These are phyloP conservation scores for Lipomyces orientalis DNA, from an alignment of 805 yeast species.

Conservation along the genomic window DNA sequence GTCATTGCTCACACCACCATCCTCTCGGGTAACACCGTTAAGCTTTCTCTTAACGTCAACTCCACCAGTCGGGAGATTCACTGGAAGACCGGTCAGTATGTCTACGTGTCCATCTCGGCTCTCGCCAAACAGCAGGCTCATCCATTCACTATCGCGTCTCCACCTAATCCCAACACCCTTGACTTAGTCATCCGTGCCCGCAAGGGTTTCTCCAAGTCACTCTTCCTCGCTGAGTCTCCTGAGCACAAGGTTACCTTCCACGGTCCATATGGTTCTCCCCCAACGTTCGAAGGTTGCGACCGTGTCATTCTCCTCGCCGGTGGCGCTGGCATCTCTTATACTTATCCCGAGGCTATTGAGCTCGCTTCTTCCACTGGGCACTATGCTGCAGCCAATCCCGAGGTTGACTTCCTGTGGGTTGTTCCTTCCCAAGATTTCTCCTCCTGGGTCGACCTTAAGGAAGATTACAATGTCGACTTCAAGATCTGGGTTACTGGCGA, in stretches of 20 bases:
- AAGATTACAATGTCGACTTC: conserved; percentile 39
- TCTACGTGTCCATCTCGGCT: conserved; percentile 29
- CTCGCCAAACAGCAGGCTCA: conserved; percentile 38
- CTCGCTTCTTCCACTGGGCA: conserved; percentile 33
- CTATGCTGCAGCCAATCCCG: conserved; percentile 36
- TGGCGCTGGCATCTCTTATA: conserved; percentile 46
- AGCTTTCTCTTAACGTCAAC: conserved; percentile 35
- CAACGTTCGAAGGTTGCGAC: conserved; percentile 35
- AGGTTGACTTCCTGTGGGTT: conserved; percentile 43
- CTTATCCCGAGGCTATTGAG: conserved; percentile 41
- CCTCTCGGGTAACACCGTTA: conserved; percentile 37
- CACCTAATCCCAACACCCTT: conserved; percentile 38
- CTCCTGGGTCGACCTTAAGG: conserved; percentile 42
- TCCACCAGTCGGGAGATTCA: conserved; percentile 36
- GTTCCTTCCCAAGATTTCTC: conserved; percentile 41
- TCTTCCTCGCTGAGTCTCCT: conserved; percentile 33
- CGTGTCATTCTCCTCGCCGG: conserved; percentile 43
- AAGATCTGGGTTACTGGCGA: conserved; percentile 43
- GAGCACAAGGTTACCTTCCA: conserved; percentile 39
- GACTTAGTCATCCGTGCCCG: conserved; percentile 44
- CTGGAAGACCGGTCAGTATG: conserved; percentile 39
- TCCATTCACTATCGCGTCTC: conserved; percentile 38
- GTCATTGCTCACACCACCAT: conserved; percentile 35
- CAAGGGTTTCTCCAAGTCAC: conserved; percentile 42
- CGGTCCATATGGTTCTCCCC: conserved; percentile 38